Evolutionary conservation across 1,284 basidiomycete species (phyloP).

Genomic region (Cryptococcus floricola): DNA sequence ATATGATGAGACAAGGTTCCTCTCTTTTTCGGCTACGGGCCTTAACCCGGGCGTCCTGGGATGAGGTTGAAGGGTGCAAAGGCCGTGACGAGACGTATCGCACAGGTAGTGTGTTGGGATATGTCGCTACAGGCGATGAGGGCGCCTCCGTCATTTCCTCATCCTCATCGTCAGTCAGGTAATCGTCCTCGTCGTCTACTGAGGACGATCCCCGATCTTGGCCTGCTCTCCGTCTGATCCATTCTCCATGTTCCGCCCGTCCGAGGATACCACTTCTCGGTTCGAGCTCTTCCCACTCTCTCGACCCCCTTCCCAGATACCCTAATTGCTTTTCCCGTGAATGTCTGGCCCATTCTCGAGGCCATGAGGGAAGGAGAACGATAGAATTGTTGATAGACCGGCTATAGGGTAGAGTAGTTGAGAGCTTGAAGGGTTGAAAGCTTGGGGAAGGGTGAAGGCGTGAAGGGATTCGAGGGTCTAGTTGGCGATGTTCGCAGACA

Average conservation of each 20-base stretch:
- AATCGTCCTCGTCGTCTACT: constrained; percentile 8
- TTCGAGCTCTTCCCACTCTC: constrained; percentile 15
- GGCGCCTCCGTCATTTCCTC: constrained; percentile 11
- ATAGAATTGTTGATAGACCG: constrained; percentile 49
- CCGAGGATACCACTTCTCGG: constrained; percentile 2
- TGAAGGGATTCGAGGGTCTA: not conserved
- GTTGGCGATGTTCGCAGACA: constrained; percentile 32
- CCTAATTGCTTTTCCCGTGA: constrained; percentile 15
- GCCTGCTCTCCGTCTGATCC: constrained; percentile 6
- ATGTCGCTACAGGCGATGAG: constrained; percentile 37
- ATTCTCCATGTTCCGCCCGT: constrained; percentile 6
- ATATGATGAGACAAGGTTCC: constrained; percentile 46
- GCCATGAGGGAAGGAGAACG: constrained; percentile 41
- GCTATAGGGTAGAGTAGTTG: constrained; percentile 27
- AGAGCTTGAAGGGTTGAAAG: constrained; percentile 29
- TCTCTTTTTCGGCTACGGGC: constrained; percentile 10
- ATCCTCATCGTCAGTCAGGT: constrained; percentile 9
- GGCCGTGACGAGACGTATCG: constrained; percentile 30
- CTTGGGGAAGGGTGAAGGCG: constrained; percentile 6
- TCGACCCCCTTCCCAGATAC: constrained; percentile 16
- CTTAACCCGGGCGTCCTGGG: not conserved
- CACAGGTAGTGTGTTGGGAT: constrained; percentile 43
- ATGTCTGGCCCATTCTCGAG: constrained; percentile 25
- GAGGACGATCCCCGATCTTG: too few species aligned
- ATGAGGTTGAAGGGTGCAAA: not conserved